Conservation (phyloP, 2,329 filamentous ascomycete species). For the Fusarium sp. region DNA sequence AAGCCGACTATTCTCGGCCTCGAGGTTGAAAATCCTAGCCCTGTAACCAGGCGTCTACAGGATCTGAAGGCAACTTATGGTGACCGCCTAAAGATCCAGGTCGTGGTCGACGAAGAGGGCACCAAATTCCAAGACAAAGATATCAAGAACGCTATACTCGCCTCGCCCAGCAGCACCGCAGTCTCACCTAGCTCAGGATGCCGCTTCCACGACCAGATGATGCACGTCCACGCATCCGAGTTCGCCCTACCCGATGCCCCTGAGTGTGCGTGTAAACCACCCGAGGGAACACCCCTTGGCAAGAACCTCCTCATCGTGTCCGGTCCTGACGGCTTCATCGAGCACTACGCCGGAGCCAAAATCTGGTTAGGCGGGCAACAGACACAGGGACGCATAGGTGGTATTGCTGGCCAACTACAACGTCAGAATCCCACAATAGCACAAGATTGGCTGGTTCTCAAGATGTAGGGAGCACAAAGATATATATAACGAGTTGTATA, state of each 20-base stretch:
- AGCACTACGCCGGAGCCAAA: conserved; percentile 82
- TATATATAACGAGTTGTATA: neutral
- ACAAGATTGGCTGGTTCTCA: conserved; percentile 63
- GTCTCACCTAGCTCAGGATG: conserved; percentile 37
- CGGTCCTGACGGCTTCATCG: conserved; percentile 90
- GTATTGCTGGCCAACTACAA: conserved; percentile 71
- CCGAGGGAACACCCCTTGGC: conserved; percentile 46
- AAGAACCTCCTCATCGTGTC: conserved; percentile 83
- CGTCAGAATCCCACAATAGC: conserved; percentile 52
- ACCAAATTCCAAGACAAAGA: conserved; percentile 68
- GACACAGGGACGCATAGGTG: conserved; percentile 78
- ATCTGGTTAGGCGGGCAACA: conserved; percentile 78
- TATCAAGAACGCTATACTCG: conserved; percentile 52
- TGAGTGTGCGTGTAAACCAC: conserved; percentile 41
- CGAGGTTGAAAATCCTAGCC: conserved; percentile 47
- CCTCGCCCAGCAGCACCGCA: neutral
- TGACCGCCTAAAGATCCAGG: conserved; percentile 71
- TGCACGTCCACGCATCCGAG: conserved; percentile 45
- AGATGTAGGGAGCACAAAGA: conserved; percentile 52
- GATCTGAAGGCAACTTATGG: conserved; percentile 68
- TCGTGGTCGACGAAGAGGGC: conserved; percentile 85
- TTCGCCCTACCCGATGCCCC: conserved; percentile 43
- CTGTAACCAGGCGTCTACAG: conserved; percentile 71
- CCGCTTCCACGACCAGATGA: conserved; percentile 44
- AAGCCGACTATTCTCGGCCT: conserved; percentile 31